A percentile compares a stretch with the other conserved stretches of the same genome.
Evolutionary conservation across 257 asterid genomes (phyloP).

Genomic region (Salvia rosmarinus): DNA sequence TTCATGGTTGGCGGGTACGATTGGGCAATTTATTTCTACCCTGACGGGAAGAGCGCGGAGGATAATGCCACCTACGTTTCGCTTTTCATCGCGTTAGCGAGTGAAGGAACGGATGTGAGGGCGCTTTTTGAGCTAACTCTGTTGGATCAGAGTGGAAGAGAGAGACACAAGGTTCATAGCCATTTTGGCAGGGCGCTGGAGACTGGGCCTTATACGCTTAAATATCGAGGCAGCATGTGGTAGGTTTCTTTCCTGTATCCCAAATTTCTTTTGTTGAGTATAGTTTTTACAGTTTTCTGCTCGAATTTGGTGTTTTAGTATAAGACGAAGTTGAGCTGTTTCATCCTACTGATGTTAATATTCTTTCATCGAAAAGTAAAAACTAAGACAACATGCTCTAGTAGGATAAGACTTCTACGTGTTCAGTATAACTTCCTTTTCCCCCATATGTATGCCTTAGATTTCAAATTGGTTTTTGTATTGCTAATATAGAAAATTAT

Average conservation of each 20-base stretch:
- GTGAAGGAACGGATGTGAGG: slow-evolving; percentile 91
- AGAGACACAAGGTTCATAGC: slow-evolving; percentile 92
- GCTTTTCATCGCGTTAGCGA: slow-evolving; percentile 82
- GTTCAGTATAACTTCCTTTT: not conserved
- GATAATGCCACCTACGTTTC: slow-evolving; percentile 83
- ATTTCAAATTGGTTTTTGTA: too few species aligned
- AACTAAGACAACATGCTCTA: not conserved
- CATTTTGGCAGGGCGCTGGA: slow-evolving; percentile 95
- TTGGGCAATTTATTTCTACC: slow-evolving; percentile 96
- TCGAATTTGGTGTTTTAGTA: not conserved
- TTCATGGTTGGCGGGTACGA: slow-evolving; percentile 86
- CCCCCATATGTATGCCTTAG: too few species aligned
- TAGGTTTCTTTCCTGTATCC: slow-evolving; percentile 38
- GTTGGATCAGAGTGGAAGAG: slow-evolving; percentile 92
- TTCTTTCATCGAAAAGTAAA: not conserved
- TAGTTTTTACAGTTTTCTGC: slow-evolving; percentile 11
- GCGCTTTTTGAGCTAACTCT: slow-evolving; percentile 94
- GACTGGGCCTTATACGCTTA: slow-evolving; percentile 91
- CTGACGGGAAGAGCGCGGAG: slow-evolving; percentile 92
- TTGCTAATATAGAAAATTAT: too few species aligned
- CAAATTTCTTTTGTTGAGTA: too few species aligned
- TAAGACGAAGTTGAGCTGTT: not conserved
- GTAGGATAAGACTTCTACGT: not conserved
- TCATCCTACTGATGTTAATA: slow-evolving; percentile 1
- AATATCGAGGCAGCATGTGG: slow-evolving; percentile 99